Evolutionary conservation across 169 alveolate species (phyloP), one percentile per base, ranked within the genome.

Genomic region (Amoebophrya sp.): DNA sequence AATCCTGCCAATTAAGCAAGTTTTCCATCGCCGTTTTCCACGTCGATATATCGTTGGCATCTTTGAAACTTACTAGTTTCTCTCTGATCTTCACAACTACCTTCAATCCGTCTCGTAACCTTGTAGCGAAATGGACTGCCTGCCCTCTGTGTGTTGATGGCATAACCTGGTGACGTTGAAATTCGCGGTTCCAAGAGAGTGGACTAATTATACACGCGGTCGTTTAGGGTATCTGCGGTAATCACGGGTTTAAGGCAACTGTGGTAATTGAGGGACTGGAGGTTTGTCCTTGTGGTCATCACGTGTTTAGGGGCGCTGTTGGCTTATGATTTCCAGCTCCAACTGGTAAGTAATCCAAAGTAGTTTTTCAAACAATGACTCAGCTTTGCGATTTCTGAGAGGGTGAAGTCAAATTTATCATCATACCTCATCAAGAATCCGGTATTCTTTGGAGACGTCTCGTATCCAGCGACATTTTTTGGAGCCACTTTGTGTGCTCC

Each of bases 391-490:
- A 47, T 18, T 12, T 12, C 6, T 18, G 18, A 47, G 65, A 47
- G 29, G 18, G 18, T 18, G 65, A 47, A 47, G 6, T 47, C 18
- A 18, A 6, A 47, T 18, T 65, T 26, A 29, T 65, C 2, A 29
- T 26, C 3, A 36, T 65, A 65, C 83, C 83, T 65, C 36, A 26
- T 65, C 83, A 29, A 65, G 83, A 26, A 65, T 65, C 26, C 83
- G 12, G 83, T 65, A 65, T 65, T 65, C 83, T 36, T 65, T 65
- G 33, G 36, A 12, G 2, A 65, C 83, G 83, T 65, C 83, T 6
- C 83, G 2, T 29, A 65, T 29, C 83, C 83, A 65, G 83, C 83
- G 83, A 26, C 83, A 65, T 65, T 65, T 65, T 65, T 65, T 65
- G 83, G 3, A 26, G 10, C 83, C 83, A 0, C 36, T 6, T 36